These are phyloP conservation scores for Cladosporium velox DNA, from an alignment of 2,329 filamentous ascomycete genomes.

Conservation along the genomic window DNA sequence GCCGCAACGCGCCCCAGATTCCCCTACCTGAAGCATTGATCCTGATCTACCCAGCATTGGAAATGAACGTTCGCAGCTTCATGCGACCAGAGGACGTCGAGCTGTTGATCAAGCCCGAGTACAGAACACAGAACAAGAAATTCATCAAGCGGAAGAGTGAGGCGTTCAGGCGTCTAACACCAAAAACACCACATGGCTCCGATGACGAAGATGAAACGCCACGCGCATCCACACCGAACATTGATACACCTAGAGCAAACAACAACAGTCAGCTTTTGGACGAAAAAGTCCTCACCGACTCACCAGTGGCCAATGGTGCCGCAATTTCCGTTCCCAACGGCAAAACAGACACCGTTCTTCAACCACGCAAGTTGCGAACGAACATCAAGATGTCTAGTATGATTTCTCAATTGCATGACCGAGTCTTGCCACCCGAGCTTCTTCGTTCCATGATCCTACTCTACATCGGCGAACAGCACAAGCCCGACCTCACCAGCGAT, in stretches of 20 bases:
- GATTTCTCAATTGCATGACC: slow-evolving; percentile 97
- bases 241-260: not conserved
- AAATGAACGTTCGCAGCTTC: slow-evolving; percentile 98
- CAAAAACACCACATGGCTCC: slow-evolving; percentile 77
- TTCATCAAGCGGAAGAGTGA: slow-evolving; percentile 85
- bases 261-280: not conserved
- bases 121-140: slow-evolving; percentile 73
- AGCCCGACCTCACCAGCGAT: slow-evolving; percentile 89
- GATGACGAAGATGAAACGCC: slow-evolving; percentile 65
- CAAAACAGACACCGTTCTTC: slow-evolving; percentile 37
- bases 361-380: slow-evolving; percentile 64
- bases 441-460: slow-evolving; percentile 99
- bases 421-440: slow-evolving; percentile 93
- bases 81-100: slow-evolving; percentile 99
- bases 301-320: slow-evolving; percentile 1
- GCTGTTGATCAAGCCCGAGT: slow-evolving; percentile 79
- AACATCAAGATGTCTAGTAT: slow-evolving; percentile 94
- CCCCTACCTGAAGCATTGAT: slow-evolving; percentile 82
- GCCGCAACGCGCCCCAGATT: slow-evolving; percentile 40
- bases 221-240: not conserved
- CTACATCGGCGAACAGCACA: slow-evolving; percentile 90
- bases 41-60: slow-evolving; percentile 84
- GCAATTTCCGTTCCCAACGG: not conserved
- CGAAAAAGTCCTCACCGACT: slow-evolving; percentile 16
- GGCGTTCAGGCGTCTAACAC: slow-evolving; percentile 80